Evolutionary conservation across 2,329 filamentous ascomycete species (phyloP).

Genomic region (Beauveria brongniartii): DNA sequence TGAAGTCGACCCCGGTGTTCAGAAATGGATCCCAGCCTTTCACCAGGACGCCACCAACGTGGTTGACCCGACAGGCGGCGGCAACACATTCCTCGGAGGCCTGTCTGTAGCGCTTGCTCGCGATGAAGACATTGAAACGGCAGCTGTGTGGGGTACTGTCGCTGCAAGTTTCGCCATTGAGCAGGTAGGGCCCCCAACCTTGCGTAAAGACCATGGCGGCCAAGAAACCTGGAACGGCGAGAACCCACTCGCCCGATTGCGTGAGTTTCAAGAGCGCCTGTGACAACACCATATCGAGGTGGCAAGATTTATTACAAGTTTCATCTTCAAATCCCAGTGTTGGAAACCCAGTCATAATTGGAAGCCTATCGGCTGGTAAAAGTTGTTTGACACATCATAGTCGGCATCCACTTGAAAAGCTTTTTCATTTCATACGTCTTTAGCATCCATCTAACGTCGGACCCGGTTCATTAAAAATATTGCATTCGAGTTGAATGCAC

Average conservation of each 20-base stretch:
- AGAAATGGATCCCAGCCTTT: slow-evolving; percentile 73
- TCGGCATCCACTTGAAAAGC: slow-evolving; percentile 9
- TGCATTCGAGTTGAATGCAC: background rate
- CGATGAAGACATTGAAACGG: slow-evolving; percentile 55
- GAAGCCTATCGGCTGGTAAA: background rate
- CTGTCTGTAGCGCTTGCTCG: slow-evolving; percentile 50
- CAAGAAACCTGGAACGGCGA: slow-evolving; percentile 56
- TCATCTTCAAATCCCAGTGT: background rate
- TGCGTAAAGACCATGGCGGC: slow-evolving; percentile 37
- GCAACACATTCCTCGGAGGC: slow-evolving; percentile 77
- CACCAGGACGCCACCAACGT: slow-evolving; percentile 51
- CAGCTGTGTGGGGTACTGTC: slow-evolving; percentile 69
- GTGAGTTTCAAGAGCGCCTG: slow-evolving; percentile 39
- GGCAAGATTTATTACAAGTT: slow-evolving; percentile 1
- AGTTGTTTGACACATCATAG: slow-evolving; percentile 6
- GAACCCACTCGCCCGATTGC: slow-evolving; percentile 42
- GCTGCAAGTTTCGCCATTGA: slow-evolving; percentile 91
- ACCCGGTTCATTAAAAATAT: slow-evolving; percentile 3
- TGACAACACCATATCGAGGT: slow-evolving; percentile 11
- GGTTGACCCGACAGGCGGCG: slow-evolving; percentile 88
- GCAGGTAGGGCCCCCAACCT: slow-evolving; percentile 73
- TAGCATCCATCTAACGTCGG: background rate
- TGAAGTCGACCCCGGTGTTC: slow-evolving; percentile 55
- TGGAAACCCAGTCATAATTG: background rate
- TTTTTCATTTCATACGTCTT: slow-evolving; percentile 7